These are phyloP conservation scores for Rosa persica DNA, from an alignment of 306 rosid genomes.

Conservation along the genomic window DNA sequence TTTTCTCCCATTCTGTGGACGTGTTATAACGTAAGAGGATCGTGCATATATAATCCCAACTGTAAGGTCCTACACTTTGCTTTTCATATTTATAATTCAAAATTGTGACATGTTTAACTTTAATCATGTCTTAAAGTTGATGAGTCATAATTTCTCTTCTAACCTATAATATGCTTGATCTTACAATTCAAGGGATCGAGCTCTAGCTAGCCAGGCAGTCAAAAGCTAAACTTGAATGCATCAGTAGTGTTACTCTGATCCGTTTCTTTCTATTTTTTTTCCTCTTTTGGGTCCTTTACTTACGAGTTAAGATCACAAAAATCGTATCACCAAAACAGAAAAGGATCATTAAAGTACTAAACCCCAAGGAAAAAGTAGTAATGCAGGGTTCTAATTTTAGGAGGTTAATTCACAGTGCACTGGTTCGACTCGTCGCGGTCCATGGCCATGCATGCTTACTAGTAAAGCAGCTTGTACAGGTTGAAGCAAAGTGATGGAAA, in stretches of 20 bases:
- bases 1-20: constrained; percentile 4
- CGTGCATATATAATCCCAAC: constrained; percentile 19
- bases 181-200: too few relatives aligned
- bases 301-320: not conserved
- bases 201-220: not conserved
- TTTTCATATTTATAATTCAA: not conserved
- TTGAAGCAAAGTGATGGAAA: constrained; percentile 1
- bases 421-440: not conserved
- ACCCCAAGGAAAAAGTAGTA: not conserved
- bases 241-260: not conserved
- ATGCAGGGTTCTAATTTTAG: not conserved
- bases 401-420: not conserved
- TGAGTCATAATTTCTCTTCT: constrained; percentile 6
- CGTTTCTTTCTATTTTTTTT: not conserved
- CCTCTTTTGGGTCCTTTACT: not conserved
- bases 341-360: not conserved
- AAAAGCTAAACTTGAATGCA: not conserved
- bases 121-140: constrained; percentile 18
- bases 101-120: constrained; percentile 20
- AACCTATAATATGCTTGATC: not conserved
- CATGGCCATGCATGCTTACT: not conserved
- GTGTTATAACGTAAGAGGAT: constrained; percentile 17
- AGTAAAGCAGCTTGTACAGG: not conserved
- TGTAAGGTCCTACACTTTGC: constrained; percentile 21
- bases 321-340: not conserved